A percentile compares a stretch with the other conserved stretches of the same genome.
Evolutionary conservation across 345 rosid species (phyloP).

Genomic region (Heritiera littoralis): DNA sequence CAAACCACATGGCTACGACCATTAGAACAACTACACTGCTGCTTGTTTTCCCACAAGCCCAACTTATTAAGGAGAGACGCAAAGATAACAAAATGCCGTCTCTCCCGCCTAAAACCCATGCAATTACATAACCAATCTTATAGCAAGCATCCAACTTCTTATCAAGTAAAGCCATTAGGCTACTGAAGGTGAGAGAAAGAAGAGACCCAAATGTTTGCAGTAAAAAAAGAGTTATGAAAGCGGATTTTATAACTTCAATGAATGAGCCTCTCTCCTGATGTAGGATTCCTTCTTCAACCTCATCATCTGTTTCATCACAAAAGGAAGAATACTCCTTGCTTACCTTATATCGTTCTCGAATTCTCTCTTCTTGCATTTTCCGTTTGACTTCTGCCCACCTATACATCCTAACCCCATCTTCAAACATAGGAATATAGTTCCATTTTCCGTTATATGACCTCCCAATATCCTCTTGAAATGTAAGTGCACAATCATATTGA

Average conservation of each 20-base stretch:
- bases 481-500: constrained; percentile 59
- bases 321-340: constrained; percentile 30
- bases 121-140: constrained; percentile 70
- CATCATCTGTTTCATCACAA: constrained; percentile 38
- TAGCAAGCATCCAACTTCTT: constrained; percentile 74
- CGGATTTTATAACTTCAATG: too few relatives aligned
- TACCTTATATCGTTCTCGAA: constrained; percentile 39
- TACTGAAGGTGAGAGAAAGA: constrained; percentile 66
- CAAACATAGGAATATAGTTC: constrained; percentile 44
- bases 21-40: constrained; percentile 67
- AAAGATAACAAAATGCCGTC: neutral
- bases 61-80: constrained; percentile 59
- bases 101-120: constrained; percentile 37
- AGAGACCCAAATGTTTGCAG: constrained; percentile 49
- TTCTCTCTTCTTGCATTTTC: constrained; percentile 45
- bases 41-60: constrained; percentile 89
- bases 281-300: constrained; percentile 33
- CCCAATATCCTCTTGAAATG: constrained; percentile 37
- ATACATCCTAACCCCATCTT: constrained; percentile 46
- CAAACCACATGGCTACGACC: constrained; percentile 79
- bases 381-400: constrained; percentile 66
- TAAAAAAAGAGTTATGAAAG: too few relatives aligned
- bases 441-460: constrained; percentile 37
- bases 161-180: constrained; percentile 64
- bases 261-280: too few relatives aligned